Percentiles rank a stretch among this genome's conserved stretches.
Evolutionary conservation across 2,329 filamentous ascomycete genomes (phyloP).

Genomic region (Hypocreales sp.): DNA sequence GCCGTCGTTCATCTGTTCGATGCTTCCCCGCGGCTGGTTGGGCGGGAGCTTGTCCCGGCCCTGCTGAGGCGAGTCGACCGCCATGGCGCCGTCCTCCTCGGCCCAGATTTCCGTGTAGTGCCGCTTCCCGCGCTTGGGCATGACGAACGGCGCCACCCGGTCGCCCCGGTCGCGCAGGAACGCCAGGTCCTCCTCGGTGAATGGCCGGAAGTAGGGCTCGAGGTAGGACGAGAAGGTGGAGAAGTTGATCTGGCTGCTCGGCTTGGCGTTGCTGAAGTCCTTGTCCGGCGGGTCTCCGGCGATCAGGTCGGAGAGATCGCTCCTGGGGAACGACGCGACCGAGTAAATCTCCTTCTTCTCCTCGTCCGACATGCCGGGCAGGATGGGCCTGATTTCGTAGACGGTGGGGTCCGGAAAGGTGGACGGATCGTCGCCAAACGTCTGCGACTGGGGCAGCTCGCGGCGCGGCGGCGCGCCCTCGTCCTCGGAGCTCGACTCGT

Average conservation of each 20-base stretch:
- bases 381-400: constrained; percentile 74
- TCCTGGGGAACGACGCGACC: constrained; percentile 68
- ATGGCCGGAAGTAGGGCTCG: constrained; percentile 78
- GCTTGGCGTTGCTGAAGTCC: constrained; percentile 90
- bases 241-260: constrained; percentile 85
- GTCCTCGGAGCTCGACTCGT: constrained; percentile 39
- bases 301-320: constrained; percentile 70
- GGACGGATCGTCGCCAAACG: constrained; percentile 83
- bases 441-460: constrained; percentile 62
- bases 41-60: constrained; percentile 52
- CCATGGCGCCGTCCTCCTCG: constrained; percentile 75
- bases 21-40: constrained; percentile 71
- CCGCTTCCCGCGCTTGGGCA: constrained; percentile 70
- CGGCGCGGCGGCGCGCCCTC: constrained; percentile 44
- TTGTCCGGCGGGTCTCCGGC: constrained; percentile 82
- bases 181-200: constrained; percentile 85
- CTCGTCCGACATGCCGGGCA: constrained; percentile 64
- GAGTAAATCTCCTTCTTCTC: constrained; percentile 79
- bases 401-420: constrained; percentile 85
- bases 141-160: constrained; percentile 65
- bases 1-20: constrained; percentile 77
- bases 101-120: constrained; percentile 88
- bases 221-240: constrained; percentile 85
- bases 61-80: constrained; percentile 49
- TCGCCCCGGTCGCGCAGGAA: constrained; percentile 87